Base-by-base conservation (phyloP, 2,329 filamentous ascomycete genomes). In the Neonectria neomacrospora region DNA sequence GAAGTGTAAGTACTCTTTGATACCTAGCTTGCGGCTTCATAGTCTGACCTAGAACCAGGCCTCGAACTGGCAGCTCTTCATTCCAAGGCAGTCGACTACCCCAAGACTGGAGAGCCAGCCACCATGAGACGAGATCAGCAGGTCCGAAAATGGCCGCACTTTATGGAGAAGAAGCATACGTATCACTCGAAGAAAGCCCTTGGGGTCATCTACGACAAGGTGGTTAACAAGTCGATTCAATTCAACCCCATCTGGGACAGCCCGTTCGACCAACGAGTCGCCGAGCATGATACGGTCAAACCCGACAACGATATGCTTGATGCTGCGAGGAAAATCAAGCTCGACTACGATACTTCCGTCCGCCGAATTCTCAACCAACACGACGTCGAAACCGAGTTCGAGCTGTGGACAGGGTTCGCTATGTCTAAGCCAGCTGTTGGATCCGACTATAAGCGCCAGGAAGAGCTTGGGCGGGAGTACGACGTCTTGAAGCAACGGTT, bases 11-110 rank as follows among this genome's bases (percentile, higher is more conserved):
- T 77, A 26, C 39, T 28, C n/a, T 18, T 28, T 20, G 26, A 58
- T n/a, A 34, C 6, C 32, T 23, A 26, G 8, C 48, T 30, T 10
- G 54, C 32, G 61, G 11, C 18, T 20, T 26, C 8, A 39, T 12
- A 45, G 1, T 30, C 56, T 44, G 71, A 26, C 34, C 8, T 20
- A 14, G 4, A 3, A 41, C 2, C 50, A 88, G 87, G 87, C 71
- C 79, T 96, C 0, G 81, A 88, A 54, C 83, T 98, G 5, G 94
- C 95, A 3, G 81, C 85, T 9, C 80, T 98, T 3, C 96, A 99
- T 76, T 98, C 96, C 0, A 88, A 90, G 70, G 95, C 96, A 0
- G 96, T 99, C 1, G 96, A 99, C 76, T 99, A 96, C 74, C 90
- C 92, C 47, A 99, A 99, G 80, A 95, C 93, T 1, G 96, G 96